Base-by-base conservation (phyloP, 2,329 filamentous ascomycete genomes). In the Niveomyces coronatus region DNA sequence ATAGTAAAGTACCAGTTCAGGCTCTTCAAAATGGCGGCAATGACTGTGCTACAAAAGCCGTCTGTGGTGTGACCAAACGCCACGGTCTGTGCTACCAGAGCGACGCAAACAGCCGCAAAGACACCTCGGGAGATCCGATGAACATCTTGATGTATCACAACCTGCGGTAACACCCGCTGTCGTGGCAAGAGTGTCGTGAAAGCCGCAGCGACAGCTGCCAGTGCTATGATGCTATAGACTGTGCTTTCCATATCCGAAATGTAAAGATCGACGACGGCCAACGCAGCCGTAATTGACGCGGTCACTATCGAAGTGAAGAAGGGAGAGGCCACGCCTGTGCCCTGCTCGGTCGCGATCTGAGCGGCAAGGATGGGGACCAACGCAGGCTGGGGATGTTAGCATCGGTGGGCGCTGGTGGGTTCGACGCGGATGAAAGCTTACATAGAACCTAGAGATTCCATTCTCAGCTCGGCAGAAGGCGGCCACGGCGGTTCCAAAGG, bases 1-100 rank as follows among this genome's bases (percentile, higher is more conserved):
- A 56, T 51, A 0, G 45, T 47, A 19, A 56, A 63, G 37, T 51
- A 58, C 61, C 62, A 67, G 3, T 52, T 47, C 0, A 49, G 40
- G 0, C 55, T 53, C 16, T 64, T 65, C n/a, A 41, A 41, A 7
- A 33, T 9, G 9, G 27, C 39, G 9, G 26, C 9, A 5, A 22
- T 17, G 14, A 36, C 3, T 4, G 17, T 32, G n/a, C 32, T 10
- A 5, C 22, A 5, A 3, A 28, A n/a, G 3, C 28, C 10, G 5
- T 22, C 22, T 10, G 29, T 17, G 0, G 45, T 31, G 0, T 52
- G 16, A 0, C 53, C 59, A 2, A 59, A 27, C 0, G 44, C 11
- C 1, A 61, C 6, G 0, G 45, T 44, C 1, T 44, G 23, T 9
- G 51, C 5, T 0, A 45, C 29, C 3, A 37, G 44, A 4, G 38